These are phyloP conservation scores for Quercus variabilis DNA, from an alignment of 306 rosid genomes.

Conservation along the genomic window DNA sequence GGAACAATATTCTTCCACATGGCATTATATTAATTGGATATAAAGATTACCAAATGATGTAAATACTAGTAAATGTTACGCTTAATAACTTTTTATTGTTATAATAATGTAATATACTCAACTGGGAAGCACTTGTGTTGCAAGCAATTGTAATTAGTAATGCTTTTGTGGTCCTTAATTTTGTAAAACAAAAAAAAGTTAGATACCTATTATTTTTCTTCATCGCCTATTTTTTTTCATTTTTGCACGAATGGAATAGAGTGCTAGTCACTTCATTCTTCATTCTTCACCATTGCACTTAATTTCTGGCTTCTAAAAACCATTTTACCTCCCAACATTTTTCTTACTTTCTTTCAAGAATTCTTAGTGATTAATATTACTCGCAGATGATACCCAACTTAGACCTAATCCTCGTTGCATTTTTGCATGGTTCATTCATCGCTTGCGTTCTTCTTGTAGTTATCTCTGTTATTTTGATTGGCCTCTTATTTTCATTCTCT, in stretches of 20 bases:
- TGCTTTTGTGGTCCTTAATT: neutral
- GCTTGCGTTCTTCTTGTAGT: conserved; percentile 26
- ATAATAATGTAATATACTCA: too few relatives aligned
- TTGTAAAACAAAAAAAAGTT: neutral
- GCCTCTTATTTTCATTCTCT: conserved; percentile 22
- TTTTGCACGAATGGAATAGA: conserved; percentile 7
- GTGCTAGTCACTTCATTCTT: conserved; percentile 29
- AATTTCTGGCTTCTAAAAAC: neutral
- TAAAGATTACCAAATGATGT: too few relatives aligned
- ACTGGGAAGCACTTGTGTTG: too few relatives aligned
- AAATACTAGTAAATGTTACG: too few relatives aligned
- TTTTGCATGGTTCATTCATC: conserved; percentile 37
- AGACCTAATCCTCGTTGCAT: conserved; percentile 31
- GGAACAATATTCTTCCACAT: too few relatives aligned
- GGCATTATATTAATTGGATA: too few relatives aligned
- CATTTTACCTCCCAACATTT: too few relatives aligned
- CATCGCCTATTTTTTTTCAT: too few relatives aligned
- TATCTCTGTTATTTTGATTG: conserved; percentile 3
- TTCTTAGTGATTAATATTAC: too few relatives aligned
- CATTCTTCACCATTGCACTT: neutral
- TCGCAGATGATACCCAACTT: conserved; percentile 27
- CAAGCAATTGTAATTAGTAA: too few relatives aligned
- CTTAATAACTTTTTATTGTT: too few relatives aligned
- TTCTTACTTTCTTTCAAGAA: neutral
- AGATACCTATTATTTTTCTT: neutral